Evolutionary conservation across 2,329 filamentous ascomycete species (phyloP).

Genomic region (Escovopsis sp.): DNA sequence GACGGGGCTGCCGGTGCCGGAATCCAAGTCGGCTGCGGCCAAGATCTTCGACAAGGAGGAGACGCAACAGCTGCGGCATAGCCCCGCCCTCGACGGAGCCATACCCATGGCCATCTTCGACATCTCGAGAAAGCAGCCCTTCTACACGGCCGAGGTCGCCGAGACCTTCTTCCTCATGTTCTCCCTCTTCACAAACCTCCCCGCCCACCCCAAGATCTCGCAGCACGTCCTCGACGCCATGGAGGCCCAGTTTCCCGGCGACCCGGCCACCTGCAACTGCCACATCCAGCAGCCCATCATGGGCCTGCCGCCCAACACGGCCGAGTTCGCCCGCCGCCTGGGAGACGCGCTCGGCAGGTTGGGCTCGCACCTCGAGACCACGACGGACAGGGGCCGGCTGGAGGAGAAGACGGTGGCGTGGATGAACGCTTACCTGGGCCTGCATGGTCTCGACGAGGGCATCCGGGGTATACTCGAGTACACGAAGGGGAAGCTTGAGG

Average conservation of each 20-base stretch:
- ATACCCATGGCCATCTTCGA: constrained; percentile 90
- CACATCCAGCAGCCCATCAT: constrained; percentile 56
- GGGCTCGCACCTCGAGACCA: constrained; percentile 30
- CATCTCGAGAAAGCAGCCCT: constrained; percentile 62
- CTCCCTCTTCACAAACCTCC: constrained; percentile 48
- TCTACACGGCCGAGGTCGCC: constrained; percentile 49
- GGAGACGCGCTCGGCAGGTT: constrained; percentile 48
- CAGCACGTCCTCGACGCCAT: constrained; percentile 58
- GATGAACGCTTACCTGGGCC: constrained; percentile 36
- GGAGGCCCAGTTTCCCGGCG: constrained; percentile 40
- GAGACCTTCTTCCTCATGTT: constrained; percentile 73
- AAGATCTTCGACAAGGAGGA: constrained; percentile 32
- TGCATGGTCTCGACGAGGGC: constrained; percentile 36
- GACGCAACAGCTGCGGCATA: constrained; percentile 44
- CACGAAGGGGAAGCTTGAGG: constrained; percentile 22
- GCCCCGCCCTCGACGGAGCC: constrained; percentile 78
- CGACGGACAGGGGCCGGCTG: constrained; percentile 30
- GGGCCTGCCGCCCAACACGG: constrained; percentile 44
- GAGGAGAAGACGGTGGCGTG: constrained; percentile 34
- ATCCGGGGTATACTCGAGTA: constrained; percentile 40
- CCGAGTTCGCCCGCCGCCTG: constrained; percentile 59
- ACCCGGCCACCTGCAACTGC: constrained; percentile 52
- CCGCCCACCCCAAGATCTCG: constrained; percentile 50
- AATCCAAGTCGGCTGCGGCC: constrained; percentile 24
- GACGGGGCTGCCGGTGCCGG: constrained; percentile 27